phyloP scores from a whole-genome alignment of 768 basidiomycete genomes.

The Tylopilus cervinicoccineus region DNA sequence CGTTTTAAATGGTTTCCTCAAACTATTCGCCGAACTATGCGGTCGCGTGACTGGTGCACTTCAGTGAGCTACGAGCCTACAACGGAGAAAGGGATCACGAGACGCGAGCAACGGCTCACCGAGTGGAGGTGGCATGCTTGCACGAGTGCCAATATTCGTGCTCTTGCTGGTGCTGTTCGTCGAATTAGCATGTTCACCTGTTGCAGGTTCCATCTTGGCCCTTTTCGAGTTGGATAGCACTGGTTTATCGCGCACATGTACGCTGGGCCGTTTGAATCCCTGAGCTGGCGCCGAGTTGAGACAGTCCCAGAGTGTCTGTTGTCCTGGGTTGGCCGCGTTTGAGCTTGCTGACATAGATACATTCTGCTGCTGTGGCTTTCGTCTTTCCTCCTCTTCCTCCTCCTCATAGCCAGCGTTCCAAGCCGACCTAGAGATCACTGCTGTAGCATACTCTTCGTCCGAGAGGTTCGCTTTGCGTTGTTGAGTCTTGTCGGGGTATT shows the following conservation, averaged over 20 bases:
- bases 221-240: constrained; percentile 19
- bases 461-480: constrained; percentile 49
- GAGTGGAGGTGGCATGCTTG: constrained; percentile 20
- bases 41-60: constrained; percentile 43
- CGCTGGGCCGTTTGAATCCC: constrained; percentile 26
- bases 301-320: constrained; percentile 23
- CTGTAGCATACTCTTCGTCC: constrained; percentile 30
- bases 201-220: constrained; percentile 13
- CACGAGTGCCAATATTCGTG: too few relatives aligned
- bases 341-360: neutral
- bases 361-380: constrained; percentile 1
- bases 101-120: constrained; percentile 13
- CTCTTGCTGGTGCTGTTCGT: neutral
- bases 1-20: constrained; percentile 54
- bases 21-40: constrained; percentile 35
- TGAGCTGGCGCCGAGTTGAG: constrained; percentile 11
- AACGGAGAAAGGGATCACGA: neutral
- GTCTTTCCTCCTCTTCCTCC: constrained; percentile 17
- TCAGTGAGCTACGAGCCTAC: neutral
- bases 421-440: constrained; percentile 14
- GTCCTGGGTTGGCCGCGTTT: constrained; percentile 3
- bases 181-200: neutral
- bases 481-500: constrained; percentile 65
- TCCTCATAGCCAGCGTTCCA: constrained; percentile 29
- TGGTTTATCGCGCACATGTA: constrained; percentile 4